Percentiles rank a stretch among this genome's conserved stretches.
Conservation (phyloP, 2,329 filamentous ascomycete genomes). For the Aquanectria penicillioides region DNA sequence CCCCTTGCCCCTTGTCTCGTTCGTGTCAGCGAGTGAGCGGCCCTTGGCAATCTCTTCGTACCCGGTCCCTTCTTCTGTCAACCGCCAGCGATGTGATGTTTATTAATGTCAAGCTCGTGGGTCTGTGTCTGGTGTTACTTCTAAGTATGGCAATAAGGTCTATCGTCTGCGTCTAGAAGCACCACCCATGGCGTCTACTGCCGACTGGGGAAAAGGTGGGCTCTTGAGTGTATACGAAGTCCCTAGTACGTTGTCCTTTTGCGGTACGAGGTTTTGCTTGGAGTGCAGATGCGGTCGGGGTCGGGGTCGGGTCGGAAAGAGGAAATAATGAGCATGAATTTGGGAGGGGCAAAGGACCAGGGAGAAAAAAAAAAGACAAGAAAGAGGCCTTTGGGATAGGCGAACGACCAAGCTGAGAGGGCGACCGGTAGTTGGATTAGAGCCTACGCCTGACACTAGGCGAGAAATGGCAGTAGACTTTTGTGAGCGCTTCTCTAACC, state of each 20-base stretch:
- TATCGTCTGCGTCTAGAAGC: slow-evolving; percentile 10
- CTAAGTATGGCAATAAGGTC: neutral
- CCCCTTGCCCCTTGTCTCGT: slow-evolving; percentile 26
- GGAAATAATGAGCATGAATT: neutral
- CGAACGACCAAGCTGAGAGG: slow-evolving; percentile 6
- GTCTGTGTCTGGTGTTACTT: slow-evolving; percentile 18
- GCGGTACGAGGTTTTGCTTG: neutral
- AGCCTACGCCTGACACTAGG: slow-evolving; percentile 26
- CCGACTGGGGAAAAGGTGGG: neutral
- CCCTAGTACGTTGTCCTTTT: too few species aligned
- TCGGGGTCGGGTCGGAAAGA: slow-evolving; percentile 4
- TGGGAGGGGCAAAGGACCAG: slow-evolving; percentile 1
- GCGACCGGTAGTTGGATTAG: slow-evolving; percentile 30
- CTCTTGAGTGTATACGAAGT: slow-evolving; percentile 3
- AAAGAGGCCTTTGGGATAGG: slow-evolving; percentile 18
- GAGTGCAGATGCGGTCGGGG: neutral
- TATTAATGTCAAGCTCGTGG: slow-evolving; percentile 36
- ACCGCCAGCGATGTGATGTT: slow-evolving; percentile 17
- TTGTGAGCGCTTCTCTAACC: slow-evolving; percentile 2
- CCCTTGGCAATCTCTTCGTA: slow-evolving; percentile 34
- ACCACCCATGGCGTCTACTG: too few species aligned
- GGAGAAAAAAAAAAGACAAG: neutral
- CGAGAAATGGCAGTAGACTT: slow-evolving; percentile 26
- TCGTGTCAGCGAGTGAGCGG: slow-evolving; percentile 31
- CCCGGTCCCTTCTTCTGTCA: slow-evolving; percentile 18